These are phyloP conservation scores for Clarireedia hainanense DNA, from an alignment of 2,329 filamentous ascomycete genomes.

Conservation along the genomic window DNA sequence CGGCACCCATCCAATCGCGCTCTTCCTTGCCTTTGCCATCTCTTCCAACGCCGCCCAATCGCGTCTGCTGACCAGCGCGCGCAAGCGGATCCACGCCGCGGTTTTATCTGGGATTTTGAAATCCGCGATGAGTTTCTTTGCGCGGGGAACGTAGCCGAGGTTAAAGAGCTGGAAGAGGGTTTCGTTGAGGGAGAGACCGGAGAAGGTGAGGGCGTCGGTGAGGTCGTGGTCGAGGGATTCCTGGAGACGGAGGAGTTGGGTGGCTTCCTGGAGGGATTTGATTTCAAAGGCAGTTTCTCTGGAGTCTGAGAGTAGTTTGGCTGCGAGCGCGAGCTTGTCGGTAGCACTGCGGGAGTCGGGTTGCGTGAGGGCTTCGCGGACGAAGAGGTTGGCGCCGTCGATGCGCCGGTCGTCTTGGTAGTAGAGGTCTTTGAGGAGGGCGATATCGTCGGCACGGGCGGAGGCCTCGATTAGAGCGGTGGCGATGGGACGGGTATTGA, in stretches of 20 bases:
- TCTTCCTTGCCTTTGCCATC: constrained; percentile 67
- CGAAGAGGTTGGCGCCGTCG: constrained; percentile 80
- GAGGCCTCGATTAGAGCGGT: constrained; percentile 84
- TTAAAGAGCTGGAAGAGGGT: constrained; percentile 85
- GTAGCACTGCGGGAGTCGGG: constrained; percentile 59
- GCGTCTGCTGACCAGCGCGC: constrained; percentile 80
- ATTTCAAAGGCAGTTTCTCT: constrained; percentile 72
- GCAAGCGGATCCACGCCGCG: constrained; percentile 77
- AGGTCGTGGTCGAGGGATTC: constrained; percentile 81
- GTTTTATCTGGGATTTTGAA: constrained; percentile 92
- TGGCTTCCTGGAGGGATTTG: constrained; percentile 69
- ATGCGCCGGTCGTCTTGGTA: constrained; percentile 92
- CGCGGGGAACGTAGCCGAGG: constrained; percentile 73
- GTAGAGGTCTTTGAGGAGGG: constrained; percentile 87
- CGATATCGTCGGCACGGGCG: constrained; percentile 66
- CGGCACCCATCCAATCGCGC: constrained; percentile 90
- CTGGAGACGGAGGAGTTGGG: constrained; percentile 74
- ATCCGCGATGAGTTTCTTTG: constrained; percentile 80
- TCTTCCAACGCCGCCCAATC: constrained; percentile 94
- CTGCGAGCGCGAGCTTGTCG: constrained; percentile 84
- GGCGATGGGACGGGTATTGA: constrained; percentile 78
- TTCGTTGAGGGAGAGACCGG: constrained; percentile 81
- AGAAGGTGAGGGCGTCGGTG: constrained; percentile 54
- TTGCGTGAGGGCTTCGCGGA: constrained; percentile 74
- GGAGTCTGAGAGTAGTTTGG: constrained; percentile 74